These are phyloP conservation scores for Suillus clintonianus DNA, from an alignment of 768 basidiomycete genomes.

Conservation along the genomic window DNA sequence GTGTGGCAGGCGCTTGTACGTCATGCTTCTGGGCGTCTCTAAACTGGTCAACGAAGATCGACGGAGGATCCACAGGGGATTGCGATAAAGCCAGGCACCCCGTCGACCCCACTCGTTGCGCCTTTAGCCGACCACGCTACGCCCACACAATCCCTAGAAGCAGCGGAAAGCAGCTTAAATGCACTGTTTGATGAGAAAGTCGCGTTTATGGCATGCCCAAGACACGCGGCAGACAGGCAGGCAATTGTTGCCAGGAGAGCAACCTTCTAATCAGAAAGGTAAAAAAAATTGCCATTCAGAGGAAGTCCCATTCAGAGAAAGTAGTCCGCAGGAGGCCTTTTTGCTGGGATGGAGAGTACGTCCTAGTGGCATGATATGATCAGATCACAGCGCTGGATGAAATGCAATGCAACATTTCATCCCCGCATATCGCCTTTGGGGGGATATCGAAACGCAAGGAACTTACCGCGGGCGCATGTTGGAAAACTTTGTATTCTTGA, in stretches of 20 bases:
- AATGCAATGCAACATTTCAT: conserved; percentile 2
- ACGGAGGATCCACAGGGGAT: background rate
- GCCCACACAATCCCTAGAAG: conserved; percentile 1
- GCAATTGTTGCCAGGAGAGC: background rate
- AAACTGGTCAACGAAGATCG: background rate
- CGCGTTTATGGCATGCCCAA: conserved; percentile 21
- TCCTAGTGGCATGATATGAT: conserved; percentile 49
- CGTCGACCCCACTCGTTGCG: background rate
- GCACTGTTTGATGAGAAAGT: conserved; percentile 6
- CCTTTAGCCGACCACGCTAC: conserved; percentile 1
- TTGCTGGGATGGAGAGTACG: conserved; percentile 77
- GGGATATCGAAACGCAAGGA: conserved; percentile 4
- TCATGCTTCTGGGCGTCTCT: background rate
- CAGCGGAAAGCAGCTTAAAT: background rate
- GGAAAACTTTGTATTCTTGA: conserved; percentile 96
- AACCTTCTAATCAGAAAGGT: conserved; percentile 18
- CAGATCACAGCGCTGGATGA: conserved; percentile 8
- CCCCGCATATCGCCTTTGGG: conserved; percentile 13
- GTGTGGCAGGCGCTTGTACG: background rate
- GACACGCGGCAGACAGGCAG: conserved; percentile 23
- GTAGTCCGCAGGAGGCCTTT: conserved; percentile 86
- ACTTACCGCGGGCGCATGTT: conserved; percentile 83
- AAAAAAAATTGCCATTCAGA: conserved; percentile 39
- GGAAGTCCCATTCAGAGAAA: conserved; percentile 61
- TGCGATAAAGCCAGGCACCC: conserved; percentile 1